Conservation (phyloP, 2,329 filamentous ascomycete genomes). For the Berkeleyomyces basicola region DNA sequence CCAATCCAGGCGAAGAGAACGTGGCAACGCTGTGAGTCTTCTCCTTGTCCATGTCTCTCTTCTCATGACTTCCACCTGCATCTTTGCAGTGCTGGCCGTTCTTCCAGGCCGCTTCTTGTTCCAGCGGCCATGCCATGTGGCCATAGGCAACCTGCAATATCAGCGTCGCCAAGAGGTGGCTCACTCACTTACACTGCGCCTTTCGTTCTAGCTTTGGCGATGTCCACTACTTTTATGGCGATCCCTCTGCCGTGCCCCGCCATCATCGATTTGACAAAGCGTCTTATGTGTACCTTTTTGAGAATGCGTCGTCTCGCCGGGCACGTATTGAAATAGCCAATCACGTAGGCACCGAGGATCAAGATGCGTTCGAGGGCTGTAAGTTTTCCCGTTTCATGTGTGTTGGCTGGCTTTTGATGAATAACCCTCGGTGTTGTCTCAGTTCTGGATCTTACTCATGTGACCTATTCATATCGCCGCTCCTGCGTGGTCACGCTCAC, state of each 20-base stretch:
- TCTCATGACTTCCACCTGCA: neutral
- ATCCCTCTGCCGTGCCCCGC: conserved; percentile 48
- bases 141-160: neutral
- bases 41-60: neutral
- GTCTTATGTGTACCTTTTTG: conserved; percentile 67
- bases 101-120: neutral
- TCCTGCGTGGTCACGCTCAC: conserved; percentile 52
- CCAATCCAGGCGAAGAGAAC: conserved; percentile 32
- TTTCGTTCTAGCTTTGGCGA: conserved; percentile 48
- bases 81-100: neutral
- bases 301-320: conserved; percentile 48
- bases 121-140: neutral
- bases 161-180: no score
- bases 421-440: conserved; percentile 48
- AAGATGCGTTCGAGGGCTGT: conserved; percentile 68
- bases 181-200: neutral
- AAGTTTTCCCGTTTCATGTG: conserved; percentile 44
- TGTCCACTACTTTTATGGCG: conserved; percentile 61
- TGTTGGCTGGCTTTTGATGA: conserved; percentile 47
- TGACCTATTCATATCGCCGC: conserved; percentile 60
- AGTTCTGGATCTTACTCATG: conserved; percentile 49
- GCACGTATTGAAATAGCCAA: conserved; percentile 65
- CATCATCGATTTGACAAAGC: conserved; percentile 69
- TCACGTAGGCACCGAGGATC: conserved; percentile 53
- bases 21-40: conserved; percentile 32